Evolutionary conservation across 345 rosid genomes (phyloP), one percentile per base, ranked within the genome.

Genomic region (Boechera stricta): DNA sequence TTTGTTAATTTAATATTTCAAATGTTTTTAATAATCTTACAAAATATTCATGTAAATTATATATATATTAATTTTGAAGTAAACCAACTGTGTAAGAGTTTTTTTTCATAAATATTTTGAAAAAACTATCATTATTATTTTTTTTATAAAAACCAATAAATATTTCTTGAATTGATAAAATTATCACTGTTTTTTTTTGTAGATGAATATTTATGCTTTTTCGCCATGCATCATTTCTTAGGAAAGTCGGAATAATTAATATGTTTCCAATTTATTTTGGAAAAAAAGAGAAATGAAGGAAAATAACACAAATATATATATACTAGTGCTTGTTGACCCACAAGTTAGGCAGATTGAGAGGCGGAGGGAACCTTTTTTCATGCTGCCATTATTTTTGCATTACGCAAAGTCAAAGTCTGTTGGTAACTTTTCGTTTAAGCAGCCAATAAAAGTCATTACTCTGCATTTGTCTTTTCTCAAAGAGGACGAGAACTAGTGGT

Each of bases 301-400:
- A 68, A 51, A 16, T 64, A 35, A 7, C 47, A 64, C 11, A 38
- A 64, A 47, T 13, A 36, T 36, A 4, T 8, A 36, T 21, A 6
- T 6, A 44, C 21, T 13, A 15, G 72, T 74, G 78, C 64, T 33
- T 56, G 49, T 66, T 45, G 21, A 33, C 72, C 72, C 32, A 59
- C 58, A 47, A 57, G 18, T 75, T 67, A 67, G 79, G 79, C 79
- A 74, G 54, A 63, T 24, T n/a, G 6, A 38, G 18, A 60, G 33
- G 66, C 56, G 1, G 4, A 57, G 9, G 13, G 56, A 28, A n/a
- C 39, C 38, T 15, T 38, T 15, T 74, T 64, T 64, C 26, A 1
- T 75, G 61, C 26, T 29, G 42, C 79, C 74, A 68, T 75, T 75
- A 75, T 28, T 75, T 67, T 67, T 32, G 79, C 79, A 67, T 48